Base-by-base conservation (phyloP, 371 early-diverging fungal species). In the Mortierella sp. region DNA sequence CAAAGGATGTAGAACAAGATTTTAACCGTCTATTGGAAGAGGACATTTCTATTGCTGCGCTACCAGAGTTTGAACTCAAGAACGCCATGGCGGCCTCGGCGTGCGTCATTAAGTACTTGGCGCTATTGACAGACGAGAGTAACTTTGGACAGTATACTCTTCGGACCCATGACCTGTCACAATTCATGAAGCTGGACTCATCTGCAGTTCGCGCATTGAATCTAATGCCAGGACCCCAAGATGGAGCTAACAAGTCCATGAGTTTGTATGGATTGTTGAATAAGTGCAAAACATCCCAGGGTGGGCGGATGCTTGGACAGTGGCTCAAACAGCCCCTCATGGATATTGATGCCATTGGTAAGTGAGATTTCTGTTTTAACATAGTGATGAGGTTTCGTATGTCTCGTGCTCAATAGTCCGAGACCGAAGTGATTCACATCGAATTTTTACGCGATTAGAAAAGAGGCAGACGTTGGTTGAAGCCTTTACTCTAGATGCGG, bases 271-370 rank as follows among this genome's bases (percentile, higher is more conserved):
- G 97, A 0, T 82, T 97, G 50, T 83, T 99, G 50, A 95, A 98
- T 83, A 86, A 93, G 64, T 97, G 97, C 84, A 89, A 91, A 63
- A 99, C 99, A 5, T 82, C 93, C 0, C 97, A 97, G 74, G 99
- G 99, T 0, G 86, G 93, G 19, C 86, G 98, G 4, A 74, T 98
- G 70, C 83, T 98, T 23, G 86, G 88, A 15, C 96, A 95, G 79
- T 99, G 98, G 98, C 76, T 99, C 30, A 96, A 94, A 68, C 98
- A 98, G 73, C 99, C 99, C 7, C 84, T 97, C 4, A 83, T 97
- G 74, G 87, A 90, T 43, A 21, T 92, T 7, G 70, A 76, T 7
- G 92, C 90, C 25, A 97, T 98, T 60, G 84, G 88, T 89, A 81
- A 62, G 73, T 60, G 18, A 4, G 14, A 28, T 5, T 37, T 11